A percentile compares a stretch with the other conserved stretches of the same genome.
Conservation (phyloP, 2,329 filamentous ascomycete species). For the Epichloe hybrida region DNA sequence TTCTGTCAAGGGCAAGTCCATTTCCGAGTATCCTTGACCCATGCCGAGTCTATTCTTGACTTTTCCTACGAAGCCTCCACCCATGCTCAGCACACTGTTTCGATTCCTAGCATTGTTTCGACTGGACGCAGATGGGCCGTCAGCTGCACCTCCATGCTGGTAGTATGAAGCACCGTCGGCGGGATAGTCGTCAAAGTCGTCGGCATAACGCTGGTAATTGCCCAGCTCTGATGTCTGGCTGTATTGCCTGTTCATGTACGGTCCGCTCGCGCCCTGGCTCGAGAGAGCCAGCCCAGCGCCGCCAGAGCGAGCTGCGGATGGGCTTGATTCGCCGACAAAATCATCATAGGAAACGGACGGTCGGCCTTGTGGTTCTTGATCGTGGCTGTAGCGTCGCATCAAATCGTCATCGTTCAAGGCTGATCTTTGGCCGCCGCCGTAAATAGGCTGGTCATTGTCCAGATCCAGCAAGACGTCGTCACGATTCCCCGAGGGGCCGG, state of each 20-base stretch:
- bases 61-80: slow-evolving; percentile 73
- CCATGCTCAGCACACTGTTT: slow-evolving; percentile 78
- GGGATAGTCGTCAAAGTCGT: slow-evolving; percentile 69
- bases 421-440: slow-evolving; percentile 63
- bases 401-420: slow-evolving; percentile 73
- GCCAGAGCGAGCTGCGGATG: slow-evolving; percentile 27
- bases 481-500: slow-evolving; percentile 32
- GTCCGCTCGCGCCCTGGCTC: slow-evolving; percentile 15
- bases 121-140: slow-evolving; percentile 34
- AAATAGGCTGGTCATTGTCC: slow-evolving; percentile 56
- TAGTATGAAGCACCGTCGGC: slow-evolving; percentile 73
- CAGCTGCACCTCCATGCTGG: slow-evolving; percentile 54
- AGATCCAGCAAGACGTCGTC: slow-evolving; percentile 61
- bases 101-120: slow-evolving; percentile 53
- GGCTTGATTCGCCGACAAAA: slow-evolving; percentile 59
- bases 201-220: slow-evolving; percentile 85
- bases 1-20: slow-evolving; percentile 93
- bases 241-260: slow-evolving; percentile 39
- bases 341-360: slow-evolving; percentile 91
- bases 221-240: slow-evolving; percentile 70
- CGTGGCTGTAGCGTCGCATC: slow-evolving; percentile 58
- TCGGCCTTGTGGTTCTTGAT: slow-evolving; percentile 49
- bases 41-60: slow-evolving; percentile 88
- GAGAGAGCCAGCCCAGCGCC: slow-evolving; percentile 13
- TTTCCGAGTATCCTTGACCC: slow-evolving; percentile 83